Base-by-base conservation (phyloP, 2,329 filamentous ascomycete species). In the Xylaria sp. region DNA sequence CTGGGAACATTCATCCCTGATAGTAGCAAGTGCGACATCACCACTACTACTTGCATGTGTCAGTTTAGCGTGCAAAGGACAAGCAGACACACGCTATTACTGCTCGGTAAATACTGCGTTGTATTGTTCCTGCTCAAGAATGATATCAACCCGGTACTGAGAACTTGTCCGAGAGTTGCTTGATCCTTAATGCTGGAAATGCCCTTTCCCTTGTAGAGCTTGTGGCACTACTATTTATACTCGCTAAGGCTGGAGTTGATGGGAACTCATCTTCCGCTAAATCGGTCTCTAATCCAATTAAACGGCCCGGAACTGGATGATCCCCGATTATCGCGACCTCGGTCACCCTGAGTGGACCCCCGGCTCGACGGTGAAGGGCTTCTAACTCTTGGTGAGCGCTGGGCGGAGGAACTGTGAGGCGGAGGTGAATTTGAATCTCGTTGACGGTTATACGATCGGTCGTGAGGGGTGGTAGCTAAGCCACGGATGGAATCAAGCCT, bases 241-340 rank as follows among this genome's bases (percentile, higher is more conserved):
- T 22, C 15, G 11, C 29, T 20, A 47, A 20, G 36, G 22, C 31
- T 11, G n/a, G 15, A 29, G 22, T 69, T 22, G 67, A 7, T 25
- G 56, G 53, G 17, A 66, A 68, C 25, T 73, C 73, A 63, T 76
- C 74, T 66, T 49, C 75, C 69, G 58, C 69, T 67, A 47, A 84
- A 82, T 44, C 78, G 79, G 49, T 80, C 80, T 53, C 83, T 79
- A 22, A 85, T 71, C 83, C 83, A 85, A 64, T 77, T 76, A 1
- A 84, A 69, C 36, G 82, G 79, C n/a, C 74, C 73, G n/a, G 81
- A 79, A 44, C 76, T 72, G 3, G 76, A 75, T n/a, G 78, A 75
- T n/a, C 77, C 74, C 20, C 78, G 73, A 3, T 76, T 75, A 36
- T 77, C 76, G 29, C 78, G 78, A 22, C 67, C 58, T 42, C 73